Evolutionary conservation across 2,329 filamentous ascomycete species (phyloP).

Genomic region (Graphilbum sp.): DNA sequence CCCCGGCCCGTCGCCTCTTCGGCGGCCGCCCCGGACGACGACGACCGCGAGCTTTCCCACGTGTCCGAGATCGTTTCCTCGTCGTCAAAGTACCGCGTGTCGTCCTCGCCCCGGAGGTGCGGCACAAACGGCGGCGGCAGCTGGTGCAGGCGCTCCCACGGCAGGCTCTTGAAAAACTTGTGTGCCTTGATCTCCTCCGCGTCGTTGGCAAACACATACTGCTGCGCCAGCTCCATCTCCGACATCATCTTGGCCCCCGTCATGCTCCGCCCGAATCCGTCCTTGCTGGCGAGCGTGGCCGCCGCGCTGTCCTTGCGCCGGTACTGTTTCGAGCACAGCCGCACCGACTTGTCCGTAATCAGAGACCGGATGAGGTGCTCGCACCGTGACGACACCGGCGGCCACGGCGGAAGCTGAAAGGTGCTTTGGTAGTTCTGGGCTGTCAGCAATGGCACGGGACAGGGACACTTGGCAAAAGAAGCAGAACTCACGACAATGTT

Average conservation of each 20-base stretch:
- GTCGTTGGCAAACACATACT: slow-evolving; percentile 68
- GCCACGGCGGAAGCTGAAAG: slow-evolving; percentile 53
- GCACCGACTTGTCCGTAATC: slow-evolving; percentile 56
- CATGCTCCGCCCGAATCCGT: background rate
- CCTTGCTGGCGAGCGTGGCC: slow-evolving; percentile 3
- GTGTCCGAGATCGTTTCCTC: slow-evolving; percentile 51
- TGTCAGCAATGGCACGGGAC: background rate
- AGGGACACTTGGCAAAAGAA: no score
- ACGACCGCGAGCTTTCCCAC: slow-evolving; percentile 4
- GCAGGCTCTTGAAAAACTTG: slow-evolving; percentile 65
- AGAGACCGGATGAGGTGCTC: slow-evolving; percentile 61
- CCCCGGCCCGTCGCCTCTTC: background rate
- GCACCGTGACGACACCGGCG: slow-evolving; percentile 50
- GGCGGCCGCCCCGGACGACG: background rate
- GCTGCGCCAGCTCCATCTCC: slow-evolving; percentile 19
- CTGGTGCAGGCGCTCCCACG: slow-evolving; percentile 60
- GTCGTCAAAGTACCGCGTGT: slow-evolving; percentile 84
- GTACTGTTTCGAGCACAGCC: slow-evolving; percentile 65
- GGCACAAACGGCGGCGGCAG: slow-evolving; percentile 67
- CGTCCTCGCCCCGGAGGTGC: slow-evolving; percentile 46
- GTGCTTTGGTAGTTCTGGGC: slow-evolving; percentile 10
- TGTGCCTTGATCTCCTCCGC: slow-evolving; percentile 82
- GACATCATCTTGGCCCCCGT: background rate
- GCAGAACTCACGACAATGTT: slow-evolving; percentile 63
- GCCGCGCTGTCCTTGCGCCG: slow-evolving; percentile 40